Evolutionary conservation across 805 yeast species (phyloP), one percentile per base, ranked within the genome.

Genomic region (Candida hispaniensis): DNA sequence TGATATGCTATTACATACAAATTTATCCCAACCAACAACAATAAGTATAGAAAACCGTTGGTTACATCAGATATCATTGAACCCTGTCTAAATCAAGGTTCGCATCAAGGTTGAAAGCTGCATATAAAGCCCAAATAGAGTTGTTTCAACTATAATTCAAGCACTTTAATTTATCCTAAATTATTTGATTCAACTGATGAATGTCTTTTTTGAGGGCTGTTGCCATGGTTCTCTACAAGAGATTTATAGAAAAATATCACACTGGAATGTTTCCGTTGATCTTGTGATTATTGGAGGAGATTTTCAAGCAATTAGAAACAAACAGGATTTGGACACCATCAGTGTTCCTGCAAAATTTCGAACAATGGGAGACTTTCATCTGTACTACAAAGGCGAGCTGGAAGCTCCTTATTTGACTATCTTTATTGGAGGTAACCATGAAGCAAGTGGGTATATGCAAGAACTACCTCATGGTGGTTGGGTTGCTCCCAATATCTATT

Each of bases 341-440:
- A 69, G 80, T 16, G 82, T 83, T 7, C 98, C 98, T 0, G 58
- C 59, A 0, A 88, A 88, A 53, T 91, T 79, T 55, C 66, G 69
- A 27, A 54, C 54, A 25, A 49, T 83, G 46, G 94, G 95, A 2
- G 94, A 88, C 47, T 91, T 88, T 54, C 72, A 69, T 26, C 59
- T 67, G 14, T 88, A 85, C 52, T 81, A 80, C 48, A 51, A 50
- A 1, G 82, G 88, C 1, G 44, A 47, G 12, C 60, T 57, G 29
- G 54, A 35, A 17, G 94, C 94, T 0, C 94, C 95, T 0, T 64
- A 78, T 1, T 55, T 73, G 18, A 88, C 97, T 0, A 46, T 91
- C 0, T 79, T 88, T 45, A 72, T 91, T 25, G 97, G 98, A 3
- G 98, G 98, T 0, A 91, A 91, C 56, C 98, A 91, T 50, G 98